A percentile compares a stretch with the other conserved stretches of the same genome.
Evolutionary conservation across 2,329 filamentous ascomycete genomes (phyloP).

Genomic region (Penicillium hordei): DNA sequence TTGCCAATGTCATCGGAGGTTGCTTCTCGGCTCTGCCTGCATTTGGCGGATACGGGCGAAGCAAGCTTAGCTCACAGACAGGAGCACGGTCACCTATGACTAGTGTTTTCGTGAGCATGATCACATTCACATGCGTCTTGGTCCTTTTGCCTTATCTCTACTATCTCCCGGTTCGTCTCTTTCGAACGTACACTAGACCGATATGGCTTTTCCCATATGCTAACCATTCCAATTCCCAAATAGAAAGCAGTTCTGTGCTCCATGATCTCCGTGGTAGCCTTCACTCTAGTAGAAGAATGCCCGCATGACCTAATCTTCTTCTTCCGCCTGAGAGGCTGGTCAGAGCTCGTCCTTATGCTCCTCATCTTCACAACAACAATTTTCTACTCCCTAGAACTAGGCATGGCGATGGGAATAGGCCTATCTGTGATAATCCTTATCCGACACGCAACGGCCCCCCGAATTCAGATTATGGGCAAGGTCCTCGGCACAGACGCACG

Average conservation of each 20-base stretch:
- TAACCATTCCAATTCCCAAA: slow-evolving; percentile 4
- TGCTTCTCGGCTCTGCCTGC: slow-evolving; percentile 91
- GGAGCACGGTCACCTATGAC: slow-evolving; percentile 93
- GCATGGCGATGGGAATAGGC: slow-evolving; percentile 91
- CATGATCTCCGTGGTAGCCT: slow-evolving; percentile 94
- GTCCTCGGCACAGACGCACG: slow-evolving; percentile 73
- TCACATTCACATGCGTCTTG: slow-evolving; percentile 76
- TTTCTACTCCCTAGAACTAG: slow-evolving; percentile 89
- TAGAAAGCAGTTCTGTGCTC: slow-evolving; percentile 90
- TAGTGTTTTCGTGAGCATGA: slow-evolving; percentile 78
- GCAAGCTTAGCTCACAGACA: slow-evolving; percentile 90
- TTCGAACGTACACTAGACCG: neutral
- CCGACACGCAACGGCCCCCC: slow-evolving; percentile 82
- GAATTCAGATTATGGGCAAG: slow-evolving; percentile 93
- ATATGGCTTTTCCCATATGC: neutral
- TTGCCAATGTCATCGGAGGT: slow-evolving; percentile 86
- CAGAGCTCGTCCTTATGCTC: slow-evolving; percentile 80
- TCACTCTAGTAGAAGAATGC: slow-evolving; percentile 90
- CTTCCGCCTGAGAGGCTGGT: slow-evolving; percentile 77
- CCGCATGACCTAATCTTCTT: slow-evolving; percentile 93
- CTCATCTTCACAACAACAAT: slow-evolving; percentile 90
- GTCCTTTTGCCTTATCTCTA: slow-evolving; percentile 90
- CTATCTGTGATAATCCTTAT: slow-evolving; percentile 88
- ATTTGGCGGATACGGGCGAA: slow-evolving; percentile 93
- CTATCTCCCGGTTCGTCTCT: slow-evolving; percentile 79